Base-by-base conservation (phyloP, 2,329 filamentous ascomycete species). In the Microsporum audouinii region DNA sequence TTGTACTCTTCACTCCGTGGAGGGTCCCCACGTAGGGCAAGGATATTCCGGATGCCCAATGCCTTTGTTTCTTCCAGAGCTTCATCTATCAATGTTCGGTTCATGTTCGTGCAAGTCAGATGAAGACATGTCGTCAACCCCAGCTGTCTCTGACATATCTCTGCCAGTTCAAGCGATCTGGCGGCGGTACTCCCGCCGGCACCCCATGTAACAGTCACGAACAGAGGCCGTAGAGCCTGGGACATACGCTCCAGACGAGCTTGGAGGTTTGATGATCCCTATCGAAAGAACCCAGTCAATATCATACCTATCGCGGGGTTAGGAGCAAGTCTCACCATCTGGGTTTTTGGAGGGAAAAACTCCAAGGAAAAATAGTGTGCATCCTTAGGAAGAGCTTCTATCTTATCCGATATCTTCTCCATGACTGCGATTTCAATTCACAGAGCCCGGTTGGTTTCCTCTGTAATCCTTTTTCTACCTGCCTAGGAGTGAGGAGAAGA, bases 51-150 rank as follows among this genome's bases (percentile, higher is more conserved):
- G 66, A 99, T 90, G 0, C 94, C 94, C 56, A 97, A 77, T 7
- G 83, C 88, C 76, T 95, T 96, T 56, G 92, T 92, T 70, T 95
- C 89, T 69, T 95, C 89, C 66, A 99, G 78, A 0, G 92, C 89
- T 71, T 91, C 86, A 69, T 99, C 94, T 63, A 99, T 85, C 67
- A 95, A 77, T 58, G 82, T 82, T 66, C 87, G 84, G 72, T 88
- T 94, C 92, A 97, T 97, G 74, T 99, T 97, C 60, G 94, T 99
- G 76, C 94, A 99, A 2, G 94, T 99, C 66, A 99, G 79, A 73
- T 99, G 94, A 66, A 99, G 80, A 73, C 94, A 96, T 63, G 94
- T 99, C 47, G 94, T 97, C 62, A 99, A 81, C 62, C 89, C 89
- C 60, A 97, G 77, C 75, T 96, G 90, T 64, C 91, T 83, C 78